Percentiles rank a stretch among this genome's conserved stretches.
These are phyloP conservation scores for Cadophora malorum DNA, from an alignment of 2,329 filamentous ascomycete species.

Conservation along the genomic window DNA sequence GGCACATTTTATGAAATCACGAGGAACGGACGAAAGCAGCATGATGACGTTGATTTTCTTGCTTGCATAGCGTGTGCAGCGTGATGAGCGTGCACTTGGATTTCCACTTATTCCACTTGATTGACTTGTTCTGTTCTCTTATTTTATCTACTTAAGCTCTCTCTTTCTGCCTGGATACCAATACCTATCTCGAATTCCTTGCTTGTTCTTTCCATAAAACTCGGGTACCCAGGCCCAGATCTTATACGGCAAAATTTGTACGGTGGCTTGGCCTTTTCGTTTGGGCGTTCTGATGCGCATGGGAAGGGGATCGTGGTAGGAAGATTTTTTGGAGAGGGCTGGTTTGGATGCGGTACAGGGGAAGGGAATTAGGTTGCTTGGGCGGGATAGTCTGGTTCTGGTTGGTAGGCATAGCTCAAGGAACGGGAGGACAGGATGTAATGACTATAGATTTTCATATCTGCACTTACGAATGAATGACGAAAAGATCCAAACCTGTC, in stretches of 20 bases:
- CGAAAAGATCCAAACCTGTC: not conserved
- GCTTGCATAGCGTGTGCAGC: slow-evolving; percentile 16
- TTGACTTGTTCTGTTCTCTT: not conserved
- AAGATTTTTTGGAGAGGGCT: too few species aligned
- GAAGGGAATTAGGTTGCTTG: not conserved
- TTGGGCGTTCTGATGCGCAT: not conserved
- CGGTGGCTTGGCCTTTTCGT: not conserved
- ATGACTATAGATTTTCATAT: slow-evolving; percentile 25
- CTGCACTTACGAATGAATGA: slow-evolving; percentile 20
- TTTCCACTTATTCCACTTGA: not conserved
- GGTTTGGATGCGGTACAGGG: not conserved
- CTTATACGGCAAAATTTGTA: slow-evolving; percentile 4
- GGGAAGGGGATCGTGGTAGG: not conserved
- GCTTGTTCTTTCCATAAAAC: not conserved
- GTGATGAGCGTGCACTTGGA: not conserved
- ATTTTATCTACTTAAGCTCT: slow-evolving; percentile 4
- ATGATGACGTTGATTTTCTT: not conserved
- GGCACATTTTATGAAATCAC: slow-evolving; percentile 9
- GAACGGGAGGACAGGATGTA: not conserved
- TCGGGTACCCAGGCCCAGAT: slow-evolving; percentile 21
- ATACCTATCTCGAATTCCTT: slow-evolving; percentile 1
- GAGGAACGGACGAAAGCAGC: slow-evolving; percentile 5
- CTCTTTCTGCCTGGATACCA: slow-evolving; percentile 11
- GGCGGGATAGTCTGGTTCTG: not conserved
- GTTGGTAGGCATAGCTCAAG: not conserved